phyloP scores from a whole-genome alignment of 2,329 filamentous ascomycete species.

The Aurifilum marmelostoma region DNA sequence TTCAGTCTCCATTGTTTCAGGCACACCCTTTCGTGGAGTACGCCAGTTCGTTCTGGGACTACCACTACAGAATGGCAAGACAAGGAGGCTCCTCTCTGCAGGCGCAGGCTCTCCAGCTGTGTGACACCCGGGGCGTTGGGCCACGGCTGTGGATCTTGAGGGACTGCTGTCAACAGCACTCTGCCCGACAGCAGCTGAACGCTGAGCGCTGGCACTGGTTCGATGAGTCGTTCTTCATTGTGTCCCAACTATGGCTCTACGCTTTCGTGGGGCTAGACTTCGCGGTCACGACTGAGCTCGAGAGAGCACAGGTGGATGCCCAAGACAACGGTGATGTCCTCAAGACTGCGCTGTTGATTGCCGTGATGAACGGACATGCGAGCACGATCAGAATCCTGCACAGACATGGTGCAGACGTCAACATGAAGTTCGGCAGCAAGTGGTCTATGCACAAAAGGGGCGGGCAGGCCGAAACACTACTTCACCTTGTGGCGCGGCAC shows the following conservation, averaged over 20 bases:
- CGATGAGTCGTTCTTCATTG: not conserved
- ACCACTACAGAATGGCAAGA: not conserved
- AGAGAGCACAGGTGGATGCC: not conserved
- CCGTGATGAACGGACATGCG: not conserved
- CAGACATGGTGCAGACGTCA: not conserved
- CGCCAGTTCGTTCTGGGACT: not conserved
- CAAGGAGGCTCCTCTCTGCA: not conserved
- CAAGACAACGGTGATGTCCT: not conserved
- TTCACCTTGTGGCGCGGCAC: not conserved
- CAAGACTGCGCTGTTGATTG: slow-evolving; percentile 1
- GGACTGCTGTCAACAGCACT: not conserved
- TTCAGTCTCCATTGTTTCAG: not conserved
- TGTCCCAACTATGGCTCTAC: slow-evolving; percentile 1
- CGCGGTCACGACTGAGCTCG: not conserved
- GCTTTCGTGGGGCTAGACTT: slow-evolving; percentile 1
- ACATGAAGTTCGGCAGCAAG: slow-evolving; percentile 6
- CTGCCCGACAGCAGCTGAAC: slow-evolving; percentile 1
- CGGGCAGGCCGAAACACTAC: not conserved
- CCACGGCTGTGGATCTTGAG: not conserved
- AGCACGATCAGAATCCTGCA: not conserved
- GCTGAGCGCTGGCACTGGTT: not conserved
- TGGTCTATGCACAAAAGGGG: not conserved
- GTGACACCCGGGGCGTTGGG: not conserved
- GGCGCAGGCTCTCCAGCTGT: not conserved
- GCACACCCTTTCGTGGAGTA: not conserved